Base-by-base conservation (phyloP, 169 alveolate genomes). In the Cryptosporidium meleagridis region DNA sequence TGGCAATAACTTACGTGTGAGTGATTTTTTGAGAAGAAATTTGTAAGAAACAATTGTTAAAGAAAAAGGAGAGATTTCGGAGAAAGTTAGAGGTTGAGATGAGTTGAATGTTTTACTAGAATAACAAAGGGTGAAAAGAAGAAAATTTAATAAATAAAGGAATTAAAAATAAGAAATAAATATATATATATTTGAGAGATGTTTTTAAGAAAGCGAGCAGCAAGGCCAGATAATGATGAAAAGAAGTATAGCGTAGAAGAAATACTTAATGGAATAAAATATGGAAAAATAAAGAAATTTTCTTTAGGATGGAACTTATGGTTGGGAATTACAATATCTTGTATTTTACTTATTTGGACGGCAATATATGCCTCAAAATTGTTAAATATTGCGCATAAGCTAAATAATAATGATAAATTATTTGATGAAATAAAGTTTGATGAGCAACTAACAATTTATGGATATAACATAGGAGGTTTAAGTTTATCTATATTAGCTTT, bases 221-320 rank as follows among this genome's bases (percentile, higher is more conserved):
- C 33, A 2, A 44, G 23, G n/a, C 8, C 5, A n/a, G 6, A n/a
- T 26, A n/a, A 7, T 0, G 16, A 26, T 8, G 67, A 45, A 45
- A 39, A 31, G 33, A 37, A 31, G 18, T 73, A 55, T 39, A 51
- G 29, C 29, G 6, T 10, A n/a, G 75, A 65, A 33, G 89, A 80
- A 41, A 80, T 59, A 23, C 44, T 59, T 18, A 39, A 23, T 29
- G 89, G 89, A 9, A 45, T 80, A 16, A 41, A 80, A 23, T 21
- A 33, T 39, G 89, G 89, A 3, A 65, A 10, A 26, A 9, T 44
- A 9, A 37, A 33, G 18, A 37, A 48, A 55, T 39, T 37, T 5
- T 61, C 55, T 21, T 8, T 61, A 26, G 75, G 69, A 35, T 80
- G 89, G 89, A 80, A 80, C 59, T 9, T 80, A 18, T 80, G 75